These are phyloP conservation scores for Entomortierella lignicola DNA, from an alignment of 192 early-diverging fungal species.

Conservation along the genomic window DNA sequence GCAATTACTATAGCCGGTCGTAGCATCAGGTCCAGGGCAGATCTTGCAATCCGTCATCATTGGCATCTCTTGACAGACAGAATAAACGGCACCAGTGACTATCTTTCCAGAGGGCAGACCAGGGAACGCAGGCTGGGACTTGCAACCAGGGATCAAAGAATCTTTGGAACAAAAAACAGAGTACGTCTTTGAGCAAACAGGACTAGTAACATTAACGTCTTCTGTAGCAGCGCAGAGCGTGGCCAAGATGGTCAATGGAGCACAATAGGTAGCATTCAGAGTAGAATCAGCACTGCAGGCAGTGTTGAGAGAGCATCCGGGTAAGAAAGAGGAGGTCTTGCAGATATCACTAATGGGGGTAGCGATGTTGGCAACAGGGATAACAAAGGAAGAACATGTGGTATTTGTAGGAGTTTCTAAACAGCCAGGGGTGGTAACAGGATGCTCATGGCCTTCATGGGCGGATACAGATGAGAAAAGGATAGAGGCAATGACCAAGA, in stretches of 20 bases:
- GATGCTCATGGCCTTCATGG: conserved; percentile 34
- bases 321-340: conserved; percentile 37
- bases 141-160: conserved; percentile 45
- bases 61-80: conserved; percentile 50
- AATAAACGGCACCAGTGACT: conserved; percentile 42
- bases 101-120: conserved; percentile 47
- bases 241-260: conserved; percentile 38
- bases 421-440: conserved; percentile 31
- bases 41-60: conserved; percentile 47
- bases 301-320: conserved; percentile 50
- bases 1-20: conserved; percentile 41
- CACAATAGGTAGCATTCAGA: conserved; percentile 29
- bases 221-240: conserved; percentile 42
- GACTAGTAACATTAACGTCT: conserved; percentile 20
- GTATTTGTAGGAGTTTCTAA: conserved; percentile 40
- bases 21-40: conserved; percentile 46
- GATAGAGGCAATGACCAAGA: conserved; percentile 31
- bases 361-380: conserved; percentile 33
- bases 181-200: conserved; percentile 42
- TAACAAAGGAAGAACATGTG: conserved; percentile 29
- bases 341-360: conserved; percentile 36
- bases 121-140: conserved; percentile 39
- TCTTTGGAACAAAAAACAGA: conserved; percentile 23
- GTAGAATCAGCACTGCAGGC: conserved; percentile 37
- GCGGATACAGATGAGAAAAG: conserved; percentile 30